These are phyloP conservation scores for Camillea tinctor DNA, from an alignment of 2,329 filamentous ascomycete genomes.

Conservation along the genomic window DNA sequence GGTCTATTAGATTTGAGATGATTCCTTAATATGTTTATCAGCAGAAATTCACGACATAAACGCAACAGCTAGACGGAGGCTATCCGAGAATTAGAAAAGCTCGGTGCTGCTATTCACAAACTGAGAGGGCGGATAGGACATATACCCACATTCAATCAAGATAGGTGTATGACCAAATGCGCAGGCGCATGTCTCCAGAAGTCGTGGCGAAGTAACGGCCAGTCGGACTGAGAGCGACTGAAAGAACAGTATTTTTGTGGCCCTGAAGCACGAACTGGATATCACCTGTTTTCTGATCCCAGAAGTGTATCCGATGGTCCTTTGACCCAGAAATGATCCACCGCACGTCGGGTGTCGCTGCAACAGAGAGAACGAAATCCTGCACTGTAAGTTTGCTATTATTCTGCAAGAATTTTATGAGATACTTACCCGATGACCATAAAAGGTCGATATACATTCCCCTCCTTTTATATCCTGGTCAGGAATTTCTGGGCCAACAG, in stretches of 20 bases:
- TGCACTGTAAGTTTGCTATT: slow-evolving; percentile 33
- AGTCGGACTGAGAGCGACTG: slow-evolving; percentile 87
- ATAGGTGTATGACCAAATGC: slow-evolving; percentile 85
- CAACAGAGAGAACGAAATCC: slow-evolving; percentile 96
- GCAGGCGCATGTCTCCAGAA: slow-evolving; percentile 94
- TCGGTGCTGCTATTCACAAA: too few relatives aligned
- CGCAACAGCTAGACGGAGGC: too few relatives aligned
- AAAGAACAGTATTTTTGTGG: slow-evolving; percentile 98
- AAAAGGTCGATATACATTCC: slow-evolving; percentile 94
- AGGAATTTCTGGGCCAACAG: slow-evolving; percentile 66
- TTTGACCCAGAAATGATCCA: slow-evolving; percentile 98
- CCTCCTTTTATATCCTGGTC: slow-evolving; percentile 74
- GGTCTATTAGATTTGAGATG: too few relatives aligned
- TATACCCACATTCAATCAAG: slow-evolving; percentile 31
- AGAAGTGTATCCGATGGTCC: slow-evolving; percentile 96
- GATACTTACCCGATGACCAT: slow-evolving; percentile 79
- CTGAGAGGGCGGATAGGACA: too few relatives aligned
- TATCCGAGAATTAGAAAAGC: too few relatives aligned
- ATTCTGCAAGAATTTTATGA: neutral
- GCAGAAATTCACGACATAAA: too few relatives aligned
- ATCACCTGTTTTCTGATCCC: slow-evolving; percentile 89
- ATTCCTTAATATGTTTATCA: too few relatives aligned
- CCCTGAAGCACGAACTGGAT: slow-evolving; percentile 98
- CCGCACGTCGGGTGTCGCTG: slow-evolving; percentile 85
- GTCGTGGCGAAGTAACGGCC: slow-evolving; percentile 92